These are phyloP conservation scores for Melampsora americana DNA, from an alignment of 1,284 basidiomycete species.

Conservation along the genomic window DNA sequence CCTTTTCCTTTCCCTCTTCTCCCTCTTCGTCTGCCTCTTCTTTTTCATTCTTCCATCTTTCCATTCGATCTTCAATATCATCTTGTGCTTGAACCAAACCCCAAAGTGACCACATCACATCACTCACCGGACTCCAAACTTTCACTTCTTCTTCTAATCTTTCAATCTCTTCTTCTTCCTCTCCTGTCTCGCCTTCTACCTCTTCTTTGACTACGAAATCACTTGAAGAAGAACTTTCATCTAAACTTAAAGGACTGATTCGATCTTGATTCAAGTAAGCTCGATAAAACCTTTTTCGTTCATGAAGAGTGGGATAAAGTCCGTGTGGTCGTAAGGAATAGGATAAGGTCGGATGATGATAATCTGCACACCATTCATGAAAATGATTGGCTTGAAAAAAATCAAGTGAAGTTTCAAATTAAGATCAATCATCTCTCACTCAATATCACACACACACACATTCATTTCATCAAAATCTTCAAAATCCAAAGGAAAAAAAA, in stretches of 20 bases:
- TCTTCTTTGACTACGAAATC: too few species aligned
- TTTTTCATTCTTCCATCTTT: constrained; percentile 20
- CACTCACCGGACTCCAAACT: constrained; percentile 79
- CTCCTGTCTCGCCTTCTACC: neutral
- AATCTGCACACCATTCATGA: constrained; percentile 74
- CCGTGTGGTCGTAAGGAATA: constrained; percentile 70
- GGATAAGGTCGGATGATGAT: constrained; percentile 64
- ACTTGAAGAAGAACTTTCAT: neutral
- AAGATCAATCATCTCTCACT: too few species aligned
- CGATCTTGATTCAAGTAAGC: constrained; percentile 64
- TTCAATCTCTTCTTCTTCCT: constrained; percentile 47
- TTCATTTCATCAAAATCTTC: too few species aligned
- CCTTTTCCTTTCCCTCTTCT: constrained; percentile 57
- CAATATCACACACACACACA: too few species aligned
- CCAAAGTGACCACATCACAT: constrained; percentile 88
- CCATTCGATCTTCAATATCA: constrained; percentile 58
- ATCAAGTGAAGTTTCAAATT: too few species aligned
- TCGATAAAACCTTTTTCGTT: constrained; percentile 76
- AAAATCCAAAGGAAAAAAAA: too few species aligned
- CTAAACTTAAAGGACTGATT: constrained; percentile 16
- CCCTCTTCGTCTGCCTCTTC: constrained; percentile 1
- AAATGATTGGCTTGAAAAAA: constrained; percentile 42
- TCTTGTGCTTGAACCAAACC: constrained; percentile 83
- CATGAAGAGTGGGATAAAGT: constrained; percentile 68
- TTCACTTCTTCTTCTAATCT: constrained; percentile 71